Evolutionary conservation across 495 filamentous ascomycete genomes (phyloP).

Genomic region (Glarea lozoyensis): DNA sequence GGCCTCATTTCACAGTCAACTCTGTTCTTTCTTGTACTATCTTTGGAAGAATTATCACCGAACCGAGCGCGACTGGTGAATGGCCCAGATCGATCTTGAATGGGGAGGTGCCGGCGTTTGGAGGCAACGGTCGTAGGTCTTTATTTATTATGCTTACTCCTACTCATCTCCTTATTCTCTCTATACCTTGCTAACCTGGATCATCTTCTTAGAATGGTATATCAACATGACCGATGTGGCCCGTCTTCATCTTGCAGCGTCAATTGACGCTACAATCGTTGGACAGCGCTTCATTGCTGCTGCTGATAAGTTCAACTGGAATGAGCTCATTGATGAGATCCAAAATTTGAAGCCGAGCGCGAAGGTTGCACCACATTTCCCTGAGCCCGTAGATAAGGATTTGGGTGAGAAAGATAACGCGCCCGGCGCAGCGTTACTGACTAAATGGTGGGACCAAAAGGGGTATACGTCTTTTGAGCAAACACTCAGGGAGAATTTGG

Average conservation of each 20-base stretch:
- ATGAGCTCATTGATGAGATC: background rate
- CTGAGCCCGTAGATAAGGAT: background rate
- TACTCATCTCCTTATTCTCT: background rate
- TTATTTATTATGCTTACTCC: background rate
- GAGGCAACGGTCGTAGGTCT: background rate
- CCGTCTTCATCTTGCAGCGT: background rate
- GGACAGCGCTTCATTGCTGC: background rate
- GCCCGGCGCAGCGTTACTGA: background rate
- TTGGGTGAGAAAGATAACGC: background rate
- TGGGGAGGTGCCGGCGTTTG: background rate
- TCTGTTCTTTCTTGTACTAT: background rate
- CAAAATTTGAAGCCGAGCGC: background rate
- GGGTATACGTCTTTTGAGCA: background rate
- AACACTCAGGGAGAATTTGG: background rate
- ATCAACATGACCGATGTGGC: background rate
- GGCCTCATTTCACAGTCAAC: background rate
- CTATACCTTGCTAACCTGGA: background rate
- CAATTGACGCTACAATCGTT: background rate
- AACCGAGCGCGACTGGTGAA: background rate
- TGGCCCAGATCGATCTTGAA: background rate
- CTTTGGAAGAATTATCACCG: background rate
- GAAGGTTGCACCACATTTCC: background rate
- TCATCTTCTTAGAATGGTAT: background rate
- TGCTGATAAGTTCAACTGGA: background rate
- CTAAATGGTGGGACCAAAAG: background rate